A percentile compares a stretch with the other conserved stretches of the same genome.
phyloP scores from a whole-genome alignment of 495 filamentous ascomycete genomes.

The Neurospora cerealis region DNA sequence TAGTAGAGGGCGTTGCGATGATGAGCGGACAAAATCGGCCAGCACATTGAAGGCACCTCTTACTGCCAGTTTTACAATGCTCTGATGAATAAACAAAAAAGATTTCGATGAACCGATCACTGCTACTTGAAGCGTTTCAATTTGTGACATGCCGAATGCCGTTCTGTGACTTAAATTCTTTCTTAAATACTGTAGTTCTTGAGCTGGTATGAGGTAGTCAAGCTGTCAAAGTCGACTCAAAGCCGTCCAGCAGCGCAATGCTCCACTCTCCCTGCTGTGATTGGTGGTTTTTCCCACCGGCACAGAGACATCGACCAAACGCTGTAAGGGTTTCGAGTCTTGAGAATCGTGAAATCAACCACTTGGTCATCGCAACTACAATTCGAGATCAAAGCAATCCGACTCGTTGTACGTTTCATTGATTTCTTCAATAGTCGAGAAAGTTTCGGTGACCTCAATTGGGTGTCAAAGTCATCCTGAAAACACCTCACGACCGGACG shows the following conservation, averaged over 20 bases:
- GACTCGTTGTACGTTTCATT: too few relatives aligned
- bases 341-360: neutral
- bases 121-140: neutral
- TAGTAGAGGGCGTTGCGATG: neutral
- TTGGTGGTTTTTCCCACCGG: neutral
- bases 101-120: neutral
- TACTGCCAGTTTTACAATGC: neutral
- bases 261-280: neutral
- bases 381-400: neutral
- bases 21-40: neutral
- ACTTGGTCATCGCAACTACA: neutral
- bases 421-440: neutral
- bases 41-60: neutral
- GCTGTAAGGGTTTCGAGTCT: neutral
- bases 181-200: neutral
- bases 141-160: neutral
- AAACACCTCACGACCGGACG: neutral
- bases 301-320: neutral
- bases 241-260: neutral
- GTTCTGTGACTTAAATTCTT: neutral
- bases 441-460: neutral
- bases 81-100: neutral
- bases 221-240: neutral
- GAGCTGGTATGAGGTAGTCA: neutral
- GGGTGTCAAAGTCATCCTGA: neutral